phyloP scores from a whole-genome alignment of 192 early-diverging fungal genomes.

The Coemansia interrupta region DNA sequence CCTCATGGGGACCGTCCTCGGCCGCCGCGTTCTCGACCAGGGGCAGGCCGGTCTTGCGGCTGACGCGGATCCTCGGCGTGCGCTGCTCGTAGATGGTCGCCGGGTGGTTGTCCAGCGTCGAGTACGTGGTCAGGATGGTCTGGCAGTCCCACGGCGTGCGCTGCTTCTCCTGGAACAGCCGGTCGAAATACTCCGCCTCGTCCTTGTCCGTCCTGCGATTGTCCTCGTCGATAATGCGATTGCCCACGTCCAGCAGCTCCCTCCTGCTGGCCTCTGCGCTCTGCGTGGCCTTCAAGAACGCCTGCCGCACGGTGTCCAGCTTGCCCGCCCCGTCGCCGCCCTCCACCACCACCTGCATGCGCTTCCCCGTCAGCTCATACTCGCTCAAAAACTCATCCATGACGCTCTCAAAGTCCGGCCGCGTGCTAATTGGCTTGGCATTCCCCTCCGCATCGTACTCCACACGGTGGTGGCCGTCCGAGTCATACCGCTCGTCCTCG shows the following conservation, averaged over 20 bases:
- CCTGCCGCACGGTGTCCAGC: slow-evolving; percentile 60
- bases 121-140: slow-evolving; percentile 84
- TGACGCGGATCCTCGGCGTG: slow-evolving; percentile 62
- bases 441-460: slow-evolving; percentile 57
- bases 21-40: slow-evolving; percentile 36
- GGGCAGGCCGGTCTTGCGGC: slow-evolving; percentile 71
- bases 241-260: slow-evolving; percentile 23
- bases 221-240: slow-evolving; percentile 33
- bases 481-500: slow-evolving; percentile 53
- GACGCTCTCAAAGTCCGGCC: slow-evolving; percentile 71
- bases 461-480: slow-evolving; percentile 53
- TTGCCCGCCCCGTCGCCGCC: slow-evolving; percentile 61
- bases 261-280: slow-evolving; percentile 40
- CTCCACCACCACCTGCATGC: slow-evolving; percentile 64
- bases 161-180: slow-evolving; percentile 58
- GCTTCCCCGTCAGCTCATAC: slow-evolving; percentile 70
- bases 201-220: slow-evolving; percentile 19
- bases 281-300: slow-evolving; percentile 35
- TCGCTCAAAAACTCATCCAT: slow-evolving; percentile 74
- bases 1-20: slow-evolving; percentile 21
- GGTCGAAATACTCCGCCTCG: slow-evolving; percentile 51
- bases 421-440: slow-evolving; percentile 51
- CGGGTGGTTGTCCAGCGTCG: slow-evolving; percentile 93
- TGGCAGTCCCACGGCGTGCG: slow-evolving; percentile 84
- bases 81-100: slow-evolving; percentile 68